Evolutionary conservation across 2,329 filamentous ascomycete species (phyloP), one percentile per base, ranked within the genome.

Genomic region (Anisogramma anomala): DNA sequence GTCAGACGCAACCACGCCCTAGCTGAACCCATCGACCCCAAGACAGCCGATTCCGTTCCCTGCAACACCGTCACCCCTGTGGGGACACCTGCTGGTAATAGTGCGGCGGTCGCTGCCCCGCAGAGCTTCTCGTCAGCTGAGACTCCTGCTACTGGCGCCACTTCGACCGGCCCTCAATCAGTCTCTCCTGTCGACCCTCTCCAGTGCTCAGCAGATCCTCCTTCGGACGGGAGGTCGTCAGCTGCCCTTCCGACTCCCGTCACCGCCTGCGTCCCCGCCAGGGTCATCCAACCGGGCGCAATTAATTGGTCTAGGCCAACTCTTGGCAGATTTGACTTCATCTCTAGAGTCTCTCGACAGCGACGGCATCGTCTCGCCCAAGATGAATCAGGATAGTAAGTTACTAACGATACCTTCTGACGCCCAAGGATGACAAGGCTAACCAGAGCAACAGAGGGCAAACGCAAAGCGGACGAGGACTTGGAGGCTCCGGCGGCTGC

Each of bases 401-500:
- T 47, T 27, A 26, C 25, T 41, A 15, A 23, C 45, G 10, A 17
- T 7, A 20, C 52, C 22, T 49, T 26, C n/a, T n/a, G n/a, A n/a
- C n/a, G 15, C 33, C 3, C 25, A 2, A 13, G 11, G 38, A 14
- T 6, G 23, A n/a, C 2, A 4, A 14, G 27, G 26, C 39, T 42
- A 14, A 42, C 20, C 23, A 13, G 18, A 13, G 13, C 33, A 9
- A 6, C 22, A 23, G 22, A 23, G 22, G 22, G 22, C 22, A 23
- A 23, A 23, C 80, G 83, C 59, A 87, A 87, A 62, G 82, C 82
- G 3, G 68, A 67, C 36, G 75, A 82, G 50, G 79, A 82, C 48
- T 72, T 76, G 33, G 64, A 70, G 41, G 78, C 75, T 38, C 70
- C 74, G 15, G 69, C 71, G 36, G 72, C 75, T 36, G 61, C 69